Evolutionary conservation across 1,284 basidiomycete genomes (phyloP), one percentile per base, ranked within the genome.

Genomic region (Papiliotrema fonsecae): DNA sequence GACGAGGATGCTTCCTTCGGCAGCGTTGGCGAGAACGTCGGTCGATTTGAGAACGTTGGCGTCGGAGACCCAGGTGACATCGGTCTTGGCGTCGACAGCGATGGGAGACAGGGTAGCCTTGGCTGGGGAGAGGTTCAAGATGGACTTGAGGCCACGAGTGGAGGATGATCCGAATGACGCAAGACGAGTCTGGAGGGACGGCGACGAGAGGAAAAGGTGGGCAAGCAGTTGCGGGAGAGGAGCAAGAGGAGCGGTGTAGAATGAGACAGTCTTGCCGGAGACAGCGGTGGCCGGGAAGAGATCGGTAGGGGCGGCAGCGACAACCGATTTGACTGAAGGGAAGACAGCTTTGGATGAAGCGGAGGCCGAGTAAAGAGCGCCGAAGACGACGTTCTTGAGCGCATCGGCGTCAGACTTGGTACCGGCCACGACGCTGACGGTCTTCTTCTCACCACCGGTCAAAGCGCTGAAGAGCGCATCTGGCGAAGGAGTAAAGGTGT

Each of bases 11-110:
- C 68, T 70, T 24, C 67, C 65, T 2, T 58, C 42, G 45, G 68
- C 69, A 51, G 72, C 58, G 22, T 56, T 56, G 16, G 59, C 53
- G 36, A 74, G 53, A 6, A 73, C 64, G 54, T 73, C 63, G 48
- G 63, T 67, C 26, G 53, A 50, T 58, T 76, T 75, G 58, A 71
- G 58, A 25, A 75, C 62, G 45, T 69, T 64, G 44, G 69, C 60
- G 43, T 74, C 72, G n/a, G 67, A 67, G 7, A 73, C 64, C 73
- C 73, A 70, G 37, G 68, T 64, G 47, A 75, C 66, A 51, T 73
- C 67, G 40, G 54, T 50, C 28, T 47, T 30, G 24, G 60, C 52
- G 13, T 62, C 39, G 36, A 56, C 51, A 24, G 58, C 32, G 36
- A 67, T 52, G 19, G 60, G 45, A 10, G 50, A 30, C 26, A 54